Conservation (phyloP, 495 filamentous ascomycete species). For the Penicillium tannophilum region DNA sequence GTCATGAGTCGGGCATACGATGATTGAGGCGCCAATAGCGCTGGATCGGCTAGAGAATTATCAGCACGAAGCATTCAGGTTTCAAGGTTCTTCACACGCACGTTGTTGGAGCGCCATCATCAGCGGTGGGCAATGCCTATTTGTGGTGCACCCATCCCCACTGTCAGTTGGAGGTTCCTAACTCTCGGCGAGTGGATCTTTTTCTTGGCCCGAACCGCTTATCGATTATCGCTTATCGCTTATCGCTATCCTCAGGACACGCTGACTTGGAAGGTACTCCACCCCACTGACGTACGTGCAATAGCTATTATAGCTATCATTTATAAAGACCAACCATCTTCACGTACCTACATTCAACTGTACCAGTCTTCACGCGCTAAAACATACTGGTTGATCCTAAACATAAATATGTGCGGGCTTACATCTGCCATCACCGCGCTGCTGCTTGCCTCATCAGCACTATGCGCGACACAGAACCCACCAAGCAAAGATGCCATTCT, state of each 20-base stretch:
- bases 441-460: conserved; percentile 20
- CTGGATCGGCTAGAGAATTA: conserved; percentile 33
- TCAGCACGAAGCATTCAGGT: conserved; percentile 14
- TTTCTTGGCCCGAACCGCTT: conserved; percentile 22
- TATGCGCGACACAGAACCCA: conserved; percentile 31
- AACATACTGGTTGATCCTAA: not conserved
- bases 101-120: conserved; percentile 44
- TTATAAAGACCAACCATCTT: not conserved
- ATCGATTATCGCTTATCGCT: conserved; percentile 21
- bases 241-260: conserved; percentile 15
- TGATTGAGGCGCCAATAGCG: conserved; percentile 44
- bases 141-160: conserved; percentile 32
- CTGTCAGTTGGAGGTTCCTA: conserved; percentile 20
- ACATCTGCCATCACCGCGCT: conserved; percentile 1
- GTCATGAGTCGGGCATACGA: conserved; percentile 40
- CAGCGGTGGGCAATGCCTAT: conserved; percentile 28
- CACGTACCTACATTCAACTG: not conserved
- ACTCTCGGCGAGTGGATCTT: conserved; percentile 19
- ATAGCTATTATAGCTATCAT: not conserved
- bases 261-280: not conserved
- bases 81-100: conserved; percentile 18
- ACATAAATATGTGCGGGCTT: not conserved
- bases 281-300: not conserved
- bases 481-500: conserved; percentile 64
- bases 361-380: not conserved